These are phyloP conservation scores for Brasenia schreberi DNA, from an alignment of 164 flowering plant species.

Conservation along the genomic window DNA sequence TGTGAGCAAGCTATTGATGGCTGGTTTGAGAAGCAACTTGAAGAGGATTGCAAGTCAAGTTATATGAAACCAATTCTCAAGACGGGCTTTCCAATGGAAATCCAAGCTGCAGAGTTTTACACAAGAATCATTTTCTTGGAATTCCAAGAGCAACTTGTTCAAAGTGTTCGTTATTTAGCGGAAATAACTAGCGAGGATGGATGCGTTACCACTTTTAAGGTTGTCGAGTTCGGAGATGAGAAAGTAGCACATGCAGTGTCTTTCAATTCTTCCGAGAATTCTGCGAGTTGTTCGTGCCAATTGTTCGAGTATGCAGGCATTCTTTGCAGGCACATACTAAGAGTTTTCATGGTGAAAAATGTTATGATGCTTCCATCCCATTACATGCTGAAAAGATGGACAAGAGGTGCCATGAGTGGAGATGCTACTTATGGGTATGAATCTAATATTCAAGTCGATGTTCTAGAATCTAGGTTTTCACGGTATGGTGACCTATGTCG, in stretches of 20 bases:
- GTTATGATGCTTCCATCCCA: conserved; percentile 58
- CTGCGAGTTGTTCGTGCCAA: conserved; percentile 65
- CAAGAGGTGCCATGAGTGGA: conserved; percentile 53
- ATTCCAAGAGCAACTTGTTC: conserved; percentile 78
- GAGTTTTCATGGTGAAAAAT: conserved; percentile 78
- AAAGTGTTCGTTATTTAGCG: conserved; percentile 71
- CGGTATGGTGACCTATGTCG: conserved; percentile 50
- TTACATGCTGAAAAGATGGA: conserved; percentile 64
- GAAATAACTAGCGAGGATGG: conserved; percentile 58
- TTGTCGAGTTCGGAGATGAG: conserved; percentile 77
- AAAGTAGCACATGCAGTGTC: conserved; percentile 44
- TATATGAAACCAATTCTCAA: conserved; percentile 49
- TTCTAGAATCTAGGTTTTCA: conserved; percentile 29
- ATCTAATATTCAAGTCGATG: conserved; percentile 25
- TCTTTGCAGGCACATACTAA: conserved; percentile 71
- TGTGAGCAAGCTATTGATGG: conserved; percentile 42
- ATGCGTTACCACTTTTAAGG: conserved; percentile 45
- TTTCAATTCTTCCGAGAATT: conserved; percentile 48
- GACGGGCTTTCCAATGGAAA: conserved; percentile 90
- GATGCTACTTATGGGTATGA: conserved; percentile 31
- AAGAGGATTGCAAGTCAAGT: conserved; percentile 52
- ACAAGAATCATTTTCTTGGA: conserved; percentile 58
- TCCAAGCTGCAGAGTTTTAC: conserved; percentile 64
- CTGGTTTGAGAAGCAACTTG: conserved; percentile 43
- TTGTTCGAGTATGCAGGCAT: conserved; percentile 88